Evolutionary conservation across 169 alveolate species (phyloP).

Genomic region (Plasmodium chabaudi): DNA sequence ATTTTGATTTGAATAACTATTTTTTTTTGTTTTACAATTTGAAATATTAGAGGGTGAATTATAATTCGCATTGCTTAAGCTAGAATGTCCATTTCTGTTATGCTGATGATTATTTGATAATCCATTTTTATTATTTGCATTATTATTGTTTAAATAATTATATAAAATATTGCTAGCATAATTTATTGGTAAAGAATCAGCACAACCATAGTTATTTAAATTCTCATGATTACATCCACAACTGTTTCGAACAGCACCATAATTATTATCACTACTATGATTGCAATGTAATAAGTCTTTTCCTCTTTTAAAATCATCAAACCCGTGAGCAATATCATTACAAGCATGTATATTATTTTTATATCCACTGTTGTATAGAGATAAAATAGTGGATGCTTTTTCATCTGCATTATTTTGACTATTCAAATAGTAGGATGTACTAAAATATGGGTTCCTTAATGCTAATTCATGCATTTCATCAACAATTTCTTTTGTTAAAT

Average conservation of each 20-base stretch:
- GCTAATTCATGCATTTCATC: slow-evolving; percentile 53
- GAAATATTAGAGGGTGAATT: neutral
- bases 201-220: slow-evolving; percentile 12
- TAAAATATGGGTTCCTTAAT: slow-evolving; percentile 29
- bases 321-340: neutral
- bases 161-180: neutral
- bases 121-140: neutral
- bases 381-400: slow-evolving; percentile 11
- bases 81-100: neutral
- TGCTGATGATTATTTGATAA: neutral
- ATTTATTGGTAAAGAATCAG: slow-evolving; percentile 1
- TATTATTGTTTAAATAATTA: neutral
- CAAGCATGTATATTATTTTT: neutral
- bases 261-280: neutral
- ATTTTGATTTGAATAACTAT: slow-evolving; percentile 60
- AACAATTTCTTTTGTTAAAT: slow-evolving; percentile 47
- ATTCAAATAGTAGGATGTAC: slow-evolving; percentile 19
- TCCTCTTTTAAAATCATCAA: slow-evolving; percentile 38
- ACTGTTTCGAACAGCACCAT: slow-evolving; percentile 4
- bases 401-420: slow-evolving; percentile 18
- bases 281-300: slow-evolving; percentile 7
- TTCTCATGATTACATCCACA: neutral
- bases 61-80: neutral
- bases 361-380: neutral
- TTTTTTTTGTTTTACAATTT: slow-evolving; percentile 12